Conservation (phyloP, 768 basidiomycete species). For the Pleurotus ostreatus region DNA sequence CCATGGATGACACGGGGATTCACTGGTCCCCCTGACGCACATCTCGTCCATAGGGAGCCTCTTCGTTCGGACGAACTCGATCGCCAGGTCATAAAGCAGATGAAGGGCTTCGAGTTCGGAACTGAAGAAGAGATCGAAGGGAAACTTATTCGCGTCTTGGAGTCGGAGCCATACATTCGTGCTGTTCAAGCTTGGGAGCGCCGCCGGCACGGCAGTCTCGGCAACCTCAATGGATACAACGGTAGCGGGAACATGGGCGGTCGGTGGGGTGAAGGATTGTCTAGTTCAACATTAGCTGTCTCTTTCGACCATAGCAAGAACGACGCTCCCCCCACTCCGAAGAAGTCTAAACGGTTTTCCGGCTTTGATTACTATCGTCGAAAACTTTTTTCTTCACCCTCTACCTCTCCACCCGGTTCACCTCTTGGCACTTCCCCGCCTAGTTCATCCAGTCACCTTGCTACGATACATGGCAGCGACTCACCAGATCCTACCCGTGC, state of each 20-base stretch:
- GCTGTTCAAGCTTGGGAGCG: constrained; percentile 79
- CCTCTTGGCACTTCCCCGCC: constrained; percentile 52
- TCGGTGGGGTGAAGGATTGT: constrained; percentile 55
- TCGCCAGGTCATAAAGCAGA: constrained; percentile 76
- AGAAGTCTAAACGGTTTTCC: constrained; percentile 84
- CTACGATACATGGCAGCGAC: constrained; percentile 39
- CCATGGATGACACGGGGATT: constrained; percentile 93
- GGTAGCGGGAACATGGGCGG: constrained; percentile 30
- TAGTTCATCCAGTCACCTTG: constrained; percentile 50
- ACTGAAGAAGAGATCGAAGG: constrained; percentile 80
- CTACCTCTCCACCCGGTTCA: constrained; percentile 39
- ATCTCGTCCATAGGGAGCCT: constrained; percentile 87
- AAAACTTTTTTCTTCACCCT: constrained; percentile 72
- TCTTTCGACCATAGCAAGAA: constrained; percentile 50
- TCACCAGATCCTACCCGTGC: constrained; percentile 82
- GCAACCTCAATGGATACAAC: constrained; percentile 27
- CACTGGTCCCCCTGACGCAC: constrained; percentile 71
- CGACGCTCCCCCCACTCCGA: constrained; percentile 40
- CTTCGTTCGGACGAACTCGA: constrained; percentile 88
- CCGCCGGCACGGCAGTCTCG: constrained; percentile 39
- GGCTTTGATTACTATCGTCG: constrained; percentile 93
- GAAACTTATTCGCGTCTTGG: constrained; percentile 66
- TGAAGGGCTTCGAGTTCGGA: constrained; percentile 98
- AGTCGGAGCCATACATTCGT: constrained; percentile 71
- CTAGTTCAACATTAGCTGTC: constrained; percentile 67